Base-by-base conservation (phyloP, 768 basidiomycete genomes). In the Suillus discolor region DNA sequence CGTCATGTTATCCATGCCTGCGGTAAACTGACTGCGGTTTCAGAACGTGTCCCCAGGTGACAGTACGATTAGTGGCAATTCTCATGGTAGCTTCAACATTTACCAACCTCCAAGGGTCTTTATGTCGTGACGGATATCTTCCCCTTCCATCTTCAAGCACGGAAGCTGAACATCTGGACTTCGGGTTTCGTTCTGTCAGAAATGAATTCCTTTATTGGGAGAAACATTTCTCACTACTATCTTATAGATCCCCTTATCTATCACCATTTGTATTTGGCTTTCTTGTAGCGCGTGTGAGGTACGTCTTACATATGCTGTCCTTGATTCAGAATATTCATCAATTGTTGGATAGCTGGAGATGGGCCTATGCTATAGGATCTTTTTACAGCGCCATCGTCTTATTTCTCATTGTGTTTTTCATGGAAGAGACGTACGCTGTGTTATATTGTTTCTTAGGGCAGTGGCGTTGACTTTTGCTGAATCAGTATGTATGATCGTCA, bases 121-220 rank as follows among this genome's bases (percentile, higher is more conserved):
- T 83, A 79, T 66, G 73, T 83, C 36, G 78, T 85, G 65, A 82
- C 81, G 34, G 84, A 85, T 65, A 77, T 86, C 49, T 86, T 78
- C 69, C 85, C 85, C 6, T 86, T 86, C 73, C 85, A 86, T 62
- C 76, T 83, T 13, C 84, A 86, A 66, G 84, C 83, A 5, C 77
- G 81, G 31, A 84, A 83, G 75, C 74, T 85, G 36, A 84, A 83
- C 61, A 62, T 84, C 25, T 86, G 85, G 86, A 85, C 85, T 1
- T 77, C 83, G 64, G 85, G 84, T 0, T 84, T 85, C 72, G 75
- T 87, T 57, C 68, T 76, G 76, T 25, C 87, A 85, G 12, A 87
- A 79, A 70, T 86, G 13, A 2, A 15, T n/a, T 7, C 15, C 77
- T 38, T 79, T 78, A 2, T 75, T 74, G 5, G 73, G 70, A 70